A percentile compares a stretch with the other conserved stretches of the same genome.
Evolutionary conservation across 352 stramenopile genomes (phyloP).

Genomic region (Plasmopara muralis): DNA sequence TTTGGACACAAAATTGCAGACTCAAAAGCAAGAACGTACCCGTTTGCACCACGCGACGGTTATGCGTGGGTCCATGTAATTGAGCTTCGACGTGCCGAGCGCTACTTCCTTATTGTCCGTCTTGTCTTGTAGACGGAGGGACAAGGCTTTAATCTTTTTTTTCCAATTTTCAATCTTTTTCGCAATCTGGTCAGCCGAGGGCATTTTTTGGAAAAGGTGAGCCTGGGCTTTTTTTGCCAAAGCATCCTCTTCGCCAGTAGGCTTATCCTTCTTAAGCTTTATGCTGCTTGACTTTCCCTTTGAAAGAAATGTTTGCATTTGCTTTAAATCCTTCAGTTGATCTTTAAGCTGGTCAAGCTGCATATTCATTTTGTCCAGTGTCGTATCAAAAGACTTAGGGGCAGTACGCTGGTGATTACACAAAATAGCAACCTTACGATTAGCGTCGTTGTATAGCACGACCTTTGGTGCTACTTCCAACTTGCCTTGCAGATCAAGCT

Average conservation of each 20-base stretch:
- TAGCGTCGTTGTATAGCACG: slow-evolving; percentile 99
- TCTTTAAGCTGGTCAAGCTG: slow-evolving; percentile 90
- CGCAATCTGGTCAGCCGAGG: slow-evolving; percentile 89
- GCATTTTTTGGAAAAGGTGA: slow-evolving; percentile 92
- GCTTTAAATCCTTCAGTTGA: slow-evolving; percentile 94
- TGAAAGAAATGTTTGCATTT: slow-evolving; percentile 85
- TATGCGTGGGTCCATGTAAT: slow-evolving; percentile 99
- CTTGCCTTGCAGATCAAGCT: slow-evolving; percentile 50
- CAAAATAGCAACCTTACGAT: slow-evolving; percentile 99
- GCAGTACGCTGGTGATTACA: slow-evolving; percentile 99
- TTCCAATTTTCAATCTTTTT: slow-evolving; percentile 93
- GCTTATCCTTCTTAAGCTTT: slow-evolving; percentile 87
- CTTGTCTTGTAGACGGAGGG: slow-evolving; percentile 95
- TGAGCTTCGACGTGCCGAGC: slow-evolving; percentile 99
- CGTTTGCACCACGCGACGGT: slow-evolving; percentile 99
- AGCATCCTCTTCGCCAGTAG: slow-evolving; percentile 64
- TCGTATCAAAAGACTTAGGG: slow-evolving; percentile 94
- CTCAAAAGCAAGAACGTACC: slow-evolving; percentile 69
- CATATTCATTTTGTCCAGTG: slow-evolving; percentile 92
- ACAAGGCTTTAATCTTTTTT: slow-evolving; percentile 89
- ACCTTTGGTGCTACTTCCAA: slow-evolving; percentile 88
- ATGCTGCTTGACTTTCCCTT: slow-evolving; percentile 87
- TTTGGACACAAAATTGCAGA: background rate
- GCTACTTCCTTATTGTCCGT: slow-evolving; percentile 99
- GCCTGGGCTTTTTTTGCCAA: slow-evolving; percentile 88